These are phyloP conservation scores for Yarrowia divulgata DNA, from an alignment of 805 yeast species.

Conservation along the genomic window DNA sequence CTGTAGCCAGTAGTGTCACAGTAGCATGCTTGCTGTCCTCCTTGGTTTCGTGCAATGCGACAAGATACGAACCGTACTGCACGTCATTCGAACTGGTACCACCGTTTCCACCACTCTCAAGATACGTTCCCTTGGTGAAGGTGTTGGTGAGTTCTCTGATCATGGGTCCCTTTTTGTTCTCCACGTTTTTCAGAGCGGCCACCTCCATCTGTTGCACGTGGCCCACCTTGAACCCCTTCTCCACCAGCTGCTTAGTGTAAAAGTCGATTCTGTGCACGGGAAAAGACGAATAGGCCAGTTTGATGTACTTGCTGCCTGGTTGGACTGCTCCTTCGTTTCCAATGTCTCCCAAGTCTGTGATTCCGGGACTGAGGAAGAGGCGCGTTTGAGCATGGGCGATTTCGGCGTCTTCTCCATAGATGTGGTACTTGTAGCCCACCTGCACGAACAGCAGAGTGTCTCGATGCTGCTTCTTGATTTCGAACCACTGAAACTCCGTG, in stretches of 20 bases:
- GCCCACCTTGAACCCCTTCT: constrained; percentile 80
- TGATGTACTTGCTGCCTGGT: constrained; percentile 58
- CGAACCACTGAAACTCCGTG: constrained; percentile 76
- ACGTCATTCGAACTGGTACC: constrained; percentile 41
- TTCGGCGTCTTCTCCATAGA: constrained; percentile 84
- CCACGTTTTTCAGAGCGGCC: constrained; percentile 69
- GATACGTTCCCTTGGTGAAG: constrained; percentile 83
- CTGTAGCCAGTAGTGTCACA: constrained; percentile 61
- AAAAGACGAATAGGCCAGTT: constrained; percentile 83
- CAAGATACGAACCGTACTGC: constrained; percentile 44
- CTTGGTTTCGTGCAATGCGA: constrained; percentile 43
- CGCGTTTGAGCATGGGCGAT: constrained; percentile 63
- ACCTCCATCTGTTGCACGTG: constrained; percentile 87
- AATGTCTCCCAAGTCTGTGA: constrained; percentile 59
- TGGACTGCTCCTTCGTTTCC: constrained; percentile 46
- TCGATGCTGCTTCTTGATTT: constrained; percentile 63
- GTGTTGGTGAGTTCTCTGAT: constrained; percentile 71
- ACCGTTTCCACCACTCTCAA: constrained; percentile 63
- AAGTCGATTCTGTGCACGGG: constrained; percentile 79
- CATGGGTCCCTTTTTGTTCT: constrained; percentile 66
- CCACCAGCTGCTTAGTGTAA: constrained; percentile 75
- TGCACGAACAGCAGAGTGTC: constrained; percentile 83
- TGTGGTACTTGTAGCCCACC: constrained; percentile 90
- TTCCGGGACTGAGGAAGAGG: constrained; percentile 77
- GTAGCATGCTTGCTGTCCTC: constrained; percentile 39